A percentile compares a stretch with the other conserved stretches of the same genome.
phyloP scores from a whole-genome alignment of 202 grass and related monocot species.

The Schoenoplectus triqueter region DNA sequence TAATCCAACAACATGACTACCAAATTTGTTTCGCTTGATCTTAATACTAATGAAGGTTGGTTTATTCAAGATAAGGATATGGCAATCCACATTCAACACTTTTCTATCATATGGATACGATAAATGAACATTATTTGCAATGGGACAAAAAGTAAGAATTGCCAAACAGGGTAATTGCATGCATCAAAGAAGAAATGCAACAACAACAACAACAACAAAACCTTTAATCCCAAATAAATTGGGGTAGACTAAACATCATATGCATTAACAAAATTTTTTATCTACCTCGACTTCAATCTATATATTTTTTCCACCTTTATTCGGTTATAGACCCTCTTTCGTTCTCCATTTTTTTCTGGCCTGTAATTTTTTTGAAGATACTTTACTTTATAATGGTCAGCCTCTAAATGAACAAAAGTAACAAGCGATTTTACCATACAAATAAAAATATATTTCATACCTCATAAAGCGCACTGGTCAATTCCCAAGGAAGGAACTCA shows the following conservation, averaged over 20 bases:
- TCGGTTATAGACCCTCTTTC: not conserved
- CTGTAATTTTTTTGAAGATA: not conserved
- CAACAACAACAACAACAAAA: not conserved
- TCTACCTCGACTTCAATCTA: not conserved
- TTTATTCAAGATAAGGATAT: not conserved
- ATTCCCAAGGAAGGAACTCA: slow-evolving; percentile 73
- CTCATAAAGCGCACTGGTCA: slow-evolving; percentile 73
- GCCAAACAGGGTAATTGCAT: not conserved
- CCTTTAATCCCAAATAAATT: not conserved
- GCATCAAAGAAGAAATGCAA: not conserved
- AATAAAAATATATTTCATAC: slow-evolving; percentile 43
- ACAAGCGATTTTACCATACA: slow-evolving; percentile 12
- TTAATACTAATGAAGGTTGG: not conserved
- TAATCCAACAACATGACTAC: not conserved
- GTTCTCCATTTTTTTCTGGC: not conserved
- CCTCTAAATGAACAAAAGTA: not conserved
- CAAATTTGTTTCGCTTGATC: slow-evolving; percentile 11
- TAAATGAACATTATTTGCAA: slow-evolving; percentile 2
- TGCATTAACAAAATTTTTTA: not conserved
- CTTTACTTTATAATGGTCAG: not conserved
- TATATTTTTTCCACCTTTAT: not conserved
- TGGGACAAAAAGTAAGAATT: not conserved
- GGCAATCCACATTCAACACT: not conserved
- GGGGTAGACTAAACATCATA: no score
- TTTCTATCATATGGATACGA: not conserved